Evolutionary conservation across 345 rosid genomes (phyloP).

Genomic region (Theobroma cacao): DNA sequence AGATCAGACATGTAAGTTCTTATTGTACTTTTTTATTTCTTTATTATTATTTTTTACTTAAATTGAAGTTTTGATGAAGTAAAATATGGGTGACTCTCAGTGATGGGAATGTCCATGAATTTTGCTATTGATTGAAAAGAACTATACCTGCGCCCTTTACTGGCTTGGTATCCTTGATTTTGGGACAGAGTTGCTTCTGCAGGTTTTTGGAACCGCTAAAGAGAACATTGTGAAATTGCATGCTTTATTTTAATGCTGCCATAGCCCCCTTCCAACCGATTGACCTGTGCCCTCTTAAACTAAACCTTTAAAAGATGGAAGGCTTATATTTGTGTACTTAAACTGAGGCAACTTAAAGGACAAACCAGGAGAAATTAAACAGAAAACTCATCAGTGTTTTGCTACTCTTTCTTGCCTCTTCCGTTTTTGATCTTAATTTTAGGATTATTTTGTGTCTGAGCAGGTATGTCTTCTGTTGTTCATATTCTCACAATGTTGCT

Average conservation of each 20-base stretch:
- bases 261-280: background rate
- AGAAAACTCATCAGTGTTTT: background rate
- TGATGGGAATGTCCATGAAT: background rate
- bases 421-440: background rate
- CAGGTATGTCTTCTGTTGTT: constrained; percentile 82
- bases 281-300: background rate
- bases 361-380: background rate
- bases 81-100: background rate
- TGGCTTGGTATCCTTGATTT: background rate
- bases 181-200: background rate
- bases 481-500: constrained; percentile 92
- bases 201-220: background rate
- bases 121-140: background rate
- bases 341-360: background rate
- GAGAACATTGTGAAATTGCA: background rate
- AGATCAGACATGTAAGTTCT: constrained; percentile 77
- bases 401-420: background rate
- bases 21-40: background rate
- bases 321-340: background rate
- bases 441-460: background rate
- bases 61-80: background rate
- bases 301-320: background rate
- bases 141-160: background rate
- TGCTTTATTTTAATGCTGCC: background rate
- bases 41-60: background rate